Evolutionary conservation across 1,284 basidiomycete genomes (phyloP), one percentile per base, ranked within the genome.

Genomic region (Rhodotorula sp.): DNA sequence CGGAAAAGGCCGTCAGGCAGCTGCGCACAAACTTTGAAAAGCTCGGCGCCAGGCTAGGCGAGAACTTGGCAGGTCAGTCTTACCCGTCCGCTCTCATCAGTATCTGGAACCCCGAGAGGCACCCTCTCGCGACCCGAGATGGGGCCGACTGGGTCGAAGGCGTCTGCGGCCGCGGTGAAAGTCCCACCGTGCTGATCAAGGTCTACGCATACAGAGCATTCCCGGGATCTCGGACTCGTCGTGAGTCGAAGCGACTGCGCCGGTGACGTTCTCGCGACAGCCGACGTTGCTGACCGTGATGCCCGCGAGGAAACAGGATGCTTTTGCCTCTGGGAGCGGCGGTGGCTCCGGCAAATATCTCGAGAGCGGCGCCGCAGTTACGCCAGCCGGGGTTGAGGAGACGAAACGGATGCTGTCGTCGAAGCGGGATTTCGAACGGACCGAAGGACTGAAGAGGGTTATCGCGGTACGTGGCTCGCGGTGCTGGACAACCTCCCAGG

Each of bases 401-500:
- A 90, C 97, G 60, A 86, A 87, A 68, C 89, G 88, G 78, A 90
- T 97, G 78, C 86, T 97, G 56, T 91, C 95, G 78, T 91, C 90
- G 10, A 90, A 86, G 74, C 89, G 88, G 68, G 94, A 97, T 78
- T 84, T 89, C 68, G 93, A 97, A 80, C 92, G 93, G 79, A 83
- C 96, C 65, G 93, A 97, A 78, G 94, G 92, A 14, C 90, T 97
- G 89, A 95, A 95, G 83, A 85, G 92, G 75, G 87, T 97, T 68
- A 88, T 97, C 73, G 94, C 93, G 58, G 93, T 34, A 34, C 34
- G 34, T 34, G 2, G 34, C 34, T 34, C 34, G 34, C 34, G 34
- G 34, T 34, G 34, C 34, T 34, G 34, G 34, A 34, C 34, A 34
- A 34, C 34, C 34, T 34, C 34, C 34, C 34, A 34, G 34, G 34